Evolutionary conservation across 2,329 filamentous ascomycete genomes (phyloP).

Genomic region (Chaetomium olivaceum): DNA sequence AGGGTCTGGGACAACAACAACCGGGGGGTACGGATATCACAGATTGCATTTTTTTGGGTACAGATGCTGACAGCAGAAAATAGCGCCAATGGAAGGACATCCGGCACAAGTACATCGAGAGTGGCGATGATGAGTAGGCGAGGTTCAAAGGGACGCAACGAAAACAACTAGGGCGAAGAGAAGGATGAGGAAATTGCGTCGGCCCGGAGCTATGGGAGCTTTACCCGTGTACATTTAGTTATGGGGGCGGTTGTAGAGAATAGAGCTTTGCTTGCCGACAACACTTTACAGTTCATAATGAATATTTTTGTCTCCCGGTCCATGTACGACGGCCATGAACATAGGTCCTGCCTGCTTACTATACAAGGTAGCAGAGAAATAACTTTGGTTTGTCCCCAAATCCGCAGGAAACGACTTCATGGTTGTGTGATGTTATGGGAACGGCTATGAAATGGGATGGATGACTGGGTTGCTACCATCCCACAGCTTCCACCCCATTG

Average conservation of each 20-base stretch:
- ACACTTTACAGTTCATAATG: neutral
- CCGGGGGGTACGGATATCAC: slow-evolving; percentile 66
- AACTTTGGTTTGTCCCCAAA: neutral
- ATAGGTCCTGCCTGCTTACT: neutral
- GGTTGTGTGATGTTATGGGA: slow-evolving; percentile 9
- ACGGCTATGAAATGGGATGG: neutral
- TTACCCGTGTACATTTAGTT: slow-evolving; percentile 30
- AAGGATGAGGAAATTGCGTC: slow-evolving; percentile 7
- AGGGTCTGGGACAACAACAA: slow-evolving; percentile 89
- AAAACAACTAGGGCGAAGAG: neutral
- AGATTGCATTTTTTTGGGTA: neutral
- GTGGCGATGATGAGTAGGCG: slow-evolving; percentile 64
- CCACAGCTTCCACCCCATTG: neutral
- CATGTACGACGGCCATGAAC: neutral
- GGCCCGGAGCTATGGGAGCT: slow-evolving; percentile 12
- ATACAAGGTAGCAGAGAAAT: neutral
- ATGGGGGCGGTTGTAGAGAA: slow-evolving; percentile 26
- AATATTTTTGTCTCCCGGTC: too few species aligned
- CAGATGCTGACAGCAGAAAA: slow-evolving; percentile 37
- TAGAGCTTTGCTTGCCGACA: slow-evolving; percentile 23
- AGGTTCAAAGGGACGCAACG: slow-evolving; percentile 26
- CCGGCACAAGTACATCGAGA: slow-evolving; percentile 80
- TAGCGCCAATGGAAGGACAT: slow-evolving; percentile 99
- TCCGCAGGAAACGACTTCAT: slow-evolving; percentile 7
- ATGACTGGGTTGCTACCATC: too few species aligned